phyloP scores from a whole-genome alignment of 2,329 filamentous ascomycete species.

The Pseudomassariella vexata region DNA sequence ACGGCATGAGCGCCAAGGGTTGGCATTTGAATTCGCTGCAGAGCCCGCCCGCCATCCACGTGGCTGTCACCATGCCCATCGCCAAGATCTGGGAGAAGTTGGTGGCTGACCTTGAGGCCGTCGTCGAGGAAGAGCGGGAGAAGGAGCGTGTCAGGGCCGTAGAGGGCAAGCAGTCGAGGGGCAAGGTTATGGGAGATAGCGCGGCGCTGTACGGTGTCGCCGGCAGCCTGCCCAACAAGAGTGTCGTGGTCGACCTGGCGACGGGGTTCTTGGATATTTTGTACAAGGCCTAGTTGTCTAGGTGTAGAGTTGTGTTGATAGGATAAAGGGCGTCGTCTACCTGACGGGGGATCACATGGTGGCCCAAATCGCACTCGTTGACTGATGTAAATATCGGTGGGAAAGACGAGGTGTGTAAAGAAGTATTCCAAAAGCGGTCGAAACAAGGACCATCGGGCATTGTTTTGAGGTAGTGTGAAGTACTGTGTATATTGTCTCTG shows the following conservation, averaged over 20 bases:
- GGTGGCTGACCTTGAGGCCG: slow-evolving; percentile 63
- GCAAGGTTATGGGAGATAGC: slow-evolving; percentile 68
- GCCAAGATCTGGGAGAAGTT: slow-evolving; percentile 75
- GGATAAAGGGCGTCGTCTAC: not conserved
- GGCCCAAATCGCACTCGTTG: not conserved
- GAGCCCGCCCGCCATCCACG: slow-evolving; percentile 83
- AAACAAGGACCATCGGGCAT: no score
- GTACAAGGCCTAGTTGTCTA: slow-evolving; percentile 66
- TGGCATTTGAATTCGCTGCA: slow-evolving; percentile 98
- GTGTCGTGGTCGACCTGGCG: slow-evolving; percentile 83
- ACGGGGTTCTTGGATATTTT: slow-evolving; percentile 87
- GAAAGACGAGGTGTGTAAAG: not conserved
- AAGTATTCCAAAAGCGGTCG: not conserved
- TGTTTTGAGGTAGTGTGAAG: no score
- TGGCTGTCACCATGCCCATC: slow-evolving; percentile 87
- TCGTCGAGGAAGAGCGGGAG: slow-evolving; percentile 68
- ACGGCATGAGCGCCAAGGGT: slow-evolving; percentile 75
- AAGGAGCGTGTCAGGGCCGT: slow-evolving; percentile 69
- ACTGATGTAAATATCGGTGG: not conserved
- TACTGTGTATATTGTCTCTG: no score
- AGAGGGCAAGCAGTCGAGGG: slow-evolving; percentile 61
- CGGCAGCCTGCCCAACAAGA: slow-evolving; percentile 91
- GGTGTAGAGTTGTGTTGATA: not conserved
- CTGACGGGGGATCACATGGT: no score
- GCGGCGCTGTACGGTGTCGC: slow-evolving; percentile 93